Percentiles rank a stretch among this genome's conserved stretches.
Evolutionary conservation across 2,329 filamentous ascomycete genomes (phyloP).

Genomic region (Diaporthe amygdali): DNA sequence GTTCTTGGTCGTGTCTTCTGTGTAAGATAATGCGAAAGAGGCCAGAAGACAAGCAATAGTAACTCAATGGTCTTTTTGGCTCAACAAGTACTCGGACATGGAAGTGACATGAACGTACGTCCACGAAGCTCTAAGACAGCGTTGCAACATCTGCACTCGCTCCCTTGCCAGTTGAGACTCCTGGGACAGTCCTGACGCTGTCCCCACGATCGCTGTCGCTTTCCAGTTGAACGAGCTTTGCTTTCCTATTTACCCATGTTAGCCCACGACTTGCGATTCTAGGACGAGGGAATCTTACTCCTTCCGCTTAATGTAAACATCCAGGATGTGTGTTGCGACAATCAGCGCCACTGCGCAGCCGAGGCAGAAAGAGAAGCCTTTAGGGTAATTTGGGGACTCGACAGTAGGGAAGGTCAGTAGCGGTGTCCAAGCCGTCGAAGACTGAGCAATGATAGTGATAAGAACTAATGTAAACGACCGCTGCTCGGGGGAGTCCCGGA

Average conservation of each 20-base stretch:
- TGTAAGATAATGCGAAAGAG: too few species aligned
- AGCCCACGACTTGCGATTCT: neutral
- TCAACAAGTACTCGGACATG: too few species aligned
- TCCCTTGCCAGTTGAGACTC: neutral
- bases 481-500: constrained; percentile 51
- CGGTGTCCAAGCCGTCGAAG: constrained; percentile 61
- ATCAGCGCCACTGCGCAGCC: constrained; percentile 24
- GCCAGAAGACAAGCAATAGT: too few species aligned
- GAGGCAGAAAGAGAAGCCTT: constrained; percentile 45
- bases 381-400: constrained; percentile 47
- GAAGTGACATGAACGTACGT: neutral
- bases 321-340: neutral
- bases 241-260: neutral
- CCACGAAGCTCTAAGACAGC: neutral
- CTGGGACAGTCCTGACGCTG: neutral
- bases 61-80: neutral
- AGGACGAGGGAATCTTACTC: neutral
- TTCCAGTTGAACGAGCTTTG: neutral
- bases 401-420: constrained; percentile 54
- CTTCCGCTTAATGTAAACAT: constrained; percentile 6
- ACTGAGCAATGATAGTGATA: constrained; percentile 58
- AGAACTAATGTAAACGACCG: constrained; percentile 55
- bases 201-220: neutral
- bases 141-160: neutral
- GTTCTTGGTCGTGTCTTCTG: too few species aligned